phyloP scores from a whole-genome alignment of 345 rosid species.

The Crucihimalaya himalaica region DNA sequence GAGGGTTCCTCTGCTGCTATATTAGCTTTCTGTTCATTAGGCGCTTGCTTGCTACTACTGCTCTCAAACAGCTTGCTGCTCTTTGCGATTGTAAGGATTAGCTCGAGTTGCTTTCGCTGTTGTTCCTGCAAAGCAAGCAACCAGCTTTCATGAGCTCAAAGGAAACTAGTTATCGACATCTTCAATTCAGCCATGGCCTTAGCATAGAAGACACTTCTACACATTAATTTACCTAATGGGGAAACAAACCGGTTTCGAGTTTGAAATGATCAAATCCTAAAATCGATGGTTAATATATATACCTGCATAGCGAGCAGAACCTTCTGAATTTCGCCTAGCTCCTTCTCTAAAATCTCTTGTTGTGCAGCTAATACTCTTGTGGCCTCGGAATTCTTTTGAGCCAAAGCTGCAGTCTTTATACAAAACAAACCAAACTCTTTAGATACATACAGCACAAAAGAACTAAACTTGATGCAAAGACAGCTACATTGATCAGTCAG shows the following conservation, averaged over 20 bases:
- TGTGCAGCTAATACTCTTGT: constrained; percentile 80
- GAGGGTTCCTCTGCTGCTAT: constrained; percentile 28
- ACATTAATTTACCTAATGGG: background rate
- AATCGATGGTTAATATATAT: background rate
- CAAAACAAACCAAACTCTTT: constrained; percentile 24
- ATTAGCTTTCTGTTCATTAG: constrained; percentile 38
- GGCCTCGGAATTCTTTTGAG: constrained; percentile 92
- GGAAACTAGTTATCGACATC: background rate
- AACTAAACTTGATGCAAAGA: constrained; percentile 10
- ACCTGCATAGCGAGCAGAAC: constrained; percentile 98
- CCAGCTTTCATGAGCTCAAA: constrained; percentile 27
- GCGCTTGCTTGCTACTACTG: constrained; percentile 36
- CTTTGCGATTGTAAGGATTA: constrained; percentile 77
- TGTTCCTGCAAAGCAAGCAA: constrained; percentile 65
- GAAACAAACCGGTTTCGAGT: background rate
- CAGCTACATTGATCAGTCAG: constrained; percentile 9
- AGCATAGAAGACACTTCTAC: background rate
- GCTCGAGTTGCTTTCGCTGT: constrained; percentile 84
- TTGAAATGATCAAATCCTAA: background rate
- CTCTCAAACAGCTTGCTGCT: constrained; percentile 60
- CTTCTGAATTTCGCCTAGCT: constrained; percentile 89
- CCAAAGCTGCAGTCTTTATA: constrained; percentile 86
- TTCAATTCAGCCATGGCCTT: background rate
- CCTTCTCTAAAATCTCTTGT: constrained; percentile 83
- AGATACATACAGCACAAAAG: background rate